Conservation (phyloP, 768 basidiomycete species). For the Nidularia pulvinata region DNA sequence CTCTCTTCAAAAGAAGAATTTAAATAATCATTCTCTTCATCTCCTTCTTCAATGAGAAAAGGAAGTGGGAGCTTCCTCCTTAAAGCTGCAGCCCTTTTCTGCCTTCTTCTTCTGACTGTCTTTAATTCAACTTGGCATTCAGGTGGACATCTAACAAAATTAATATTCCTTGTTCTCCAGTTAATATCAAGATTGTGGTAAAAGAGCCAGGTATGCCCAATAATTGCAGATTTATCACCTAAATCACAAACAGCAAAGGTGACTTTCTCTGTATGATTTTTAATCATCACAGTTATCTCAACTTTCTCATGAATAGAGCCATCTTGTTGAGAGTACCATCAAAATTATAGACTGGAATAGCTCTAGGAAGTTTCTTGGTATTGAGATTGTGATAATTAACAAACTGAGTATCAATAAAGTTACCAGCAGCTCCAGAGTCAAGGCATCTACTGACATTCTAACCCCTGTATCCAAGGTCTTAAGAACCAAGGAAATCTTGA, state of each 20-base stretch:
- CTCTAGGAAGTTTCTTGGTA: too few species aligned
- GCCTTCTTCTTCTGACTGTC: background rate
- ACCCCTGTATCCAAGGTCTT: background rate
- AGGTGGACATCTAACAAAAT: slow-evolving; percentile 11
- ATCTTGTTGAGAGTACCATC: slow-evolving; percentile 18
- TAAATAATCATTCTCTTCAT: background rate
- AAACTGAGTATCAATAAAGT: too few species aligned
- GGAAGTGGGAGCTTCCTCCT: background rate
- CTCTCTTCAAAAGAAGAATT: background rate
- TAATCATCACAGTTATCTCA: slow-evolving; percentile 8
- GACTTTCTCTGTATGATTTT: slow-evolving; percentile 13
- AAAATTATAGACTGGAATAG: slow-evolving; percentile 12
- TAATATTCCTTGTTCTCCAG: slow-evolving; percentile 14
- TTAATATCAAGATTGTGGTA: slow-evolving; percentile 19
- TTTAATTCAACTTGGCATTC: slow-evolving; percentile 4
- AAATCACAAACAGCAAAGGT: slow-evolving; percentile 14
- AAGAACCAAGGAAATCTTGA: background rate
- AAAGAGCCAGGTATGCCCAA: slow-evolving; percentile 20
- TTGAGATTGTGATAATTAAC: too few species aligned
- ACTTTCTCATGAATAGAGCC: slow-evolving; percentile 13
- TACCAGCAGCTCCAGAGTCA: too few species aligned
- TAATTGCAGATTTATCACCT: slow-evolving; percentile 10
- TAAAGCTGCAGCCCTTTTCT: background rate
- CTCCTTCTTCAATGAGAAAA: background rate
- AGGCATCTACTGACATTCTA: too few species aligned